Evolutionary conservation across 2,329 filamentous ascomycete species (phyloP).

Genomic region (Curvularia sp.): DNA sequence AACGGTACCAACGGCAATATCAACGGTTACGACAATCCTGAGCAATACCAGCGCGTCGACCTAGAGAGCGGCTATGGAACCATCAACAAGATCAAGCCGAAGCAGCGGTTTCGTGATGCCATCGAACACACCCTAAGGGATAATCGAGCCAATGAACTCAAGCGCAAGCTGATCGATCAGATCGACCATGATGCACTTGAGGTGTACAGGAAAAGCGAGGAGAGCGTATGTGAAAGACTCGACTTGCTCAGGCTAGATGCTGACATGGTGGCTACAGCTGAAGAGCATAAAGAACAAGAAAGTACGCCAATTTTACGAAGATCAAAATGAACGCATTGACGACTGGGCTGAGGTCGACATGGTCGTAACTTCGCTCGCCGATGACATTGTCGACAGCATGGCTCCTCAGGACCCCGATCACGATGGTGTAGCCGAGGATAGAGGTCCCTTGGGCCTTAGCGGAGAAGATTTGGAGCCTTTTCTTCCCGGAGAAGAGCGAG

Average conservation of each 20-base stretch:
- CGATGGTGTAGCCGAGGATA: slow-evolving; percentile 62
- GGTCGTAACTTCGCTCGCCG: slow-evolving; percentile 62
- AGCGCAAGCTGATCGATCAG: slow-evolving; percentile 56
- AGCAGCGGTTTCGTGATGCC: slow-evolving; percentile 56
- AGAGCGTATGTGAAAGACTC: slow-evolving; percentile 49
- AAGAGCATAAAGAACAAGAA: slow-evolving; percentile 61
- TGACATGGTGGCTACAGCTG: slow-evolving; percentile 41
- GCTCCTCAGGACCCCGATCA: slow-evolving; percentile 62
- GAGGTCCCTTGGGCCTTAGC: slow-evolving; percentile 58
- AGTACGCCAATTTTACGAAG: slow-evolving; percentile 61
- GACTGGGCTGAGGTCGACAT: slow-evolving; percentile 67
- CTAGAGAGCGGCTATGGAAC: slow-evolving; percentile 41
- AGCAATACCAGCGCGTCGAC: slow-evolving; percentile 32
- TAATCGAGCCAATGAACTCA: slow-evolving; percentile 56
- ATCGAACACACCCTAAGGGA: slow-evolving; percentile 56
- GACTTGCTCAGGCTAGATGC: background rate
- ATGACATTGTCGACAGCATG: slow-evolving; percentile 67
- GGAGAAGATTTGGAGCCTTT: slow-evolving; percentile 62
- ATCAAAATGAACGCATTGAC: slow-evolving; percentile 62
- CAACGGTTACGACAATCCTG: slow-evolving; percentile 12
- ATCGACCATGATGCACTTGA: slow-evolving; percentile 58
- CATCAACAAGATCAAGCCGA: slow-evolving; percentile 23
- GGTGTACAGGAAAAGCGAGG: slow-evolving; percentile 58
- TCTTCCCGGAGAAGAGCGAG: slow-evolving; percentile 62
- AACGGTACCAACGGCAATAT: slow-evolving; percentile 17